Evolutionary conservation across 805 yeast species (phyloP).

Genomic region (Nematodospora valgi): DNA sequence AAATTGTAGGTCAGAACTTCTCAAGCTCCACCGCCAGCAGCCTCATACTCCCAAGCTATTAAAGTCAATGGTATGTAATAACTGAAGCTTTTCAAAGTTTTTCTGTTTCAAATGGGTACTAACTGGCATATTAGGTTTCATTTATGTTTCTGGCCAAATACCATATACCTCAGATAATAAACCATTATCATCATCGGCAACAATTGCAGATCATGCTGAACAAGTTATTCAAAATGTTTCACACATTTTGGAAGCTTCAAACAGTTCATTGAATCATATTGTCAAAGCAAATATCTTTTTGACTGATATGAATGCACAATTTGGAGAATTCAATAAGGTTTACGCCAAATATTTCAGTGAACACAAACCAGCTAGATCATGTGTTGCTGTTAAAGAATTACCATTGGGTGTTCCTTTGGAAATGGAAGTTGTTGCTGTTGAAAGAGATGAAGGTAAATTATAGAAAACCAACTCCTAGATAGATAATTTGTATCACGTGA

Average conservation of each 20-base stretch:
- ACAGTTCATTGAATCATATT: constrained; percentile 77
- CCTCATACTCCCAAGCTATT: constrained; percentile 93
- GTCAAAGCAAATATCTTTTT: constrained; percentile 88
- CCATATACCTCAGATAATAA: constrained; percentile 83
- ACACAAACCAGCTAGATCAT: constrained; percentile 95
- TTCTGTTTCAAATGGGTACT: neutral
- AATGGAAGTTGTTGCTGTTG: constrained; percentile 89
- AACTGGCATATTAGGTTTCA: constrained; percentile 46
- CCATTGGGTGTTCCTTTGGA: constrained; percentile 88
- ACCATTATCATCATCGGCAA: constrained; percentile 63
- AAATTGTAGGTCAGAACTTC: constrained; percentile 53
- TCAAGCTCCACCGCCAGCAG: constrained; percentile 94
- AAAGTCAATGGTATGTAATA: constrained; percentile 62
- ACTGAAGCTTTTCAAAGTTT: too few relatives aligned
- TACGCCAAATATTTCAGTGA: constrained; percentile 72
- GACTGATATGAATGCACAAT: constrained; percentile 78
- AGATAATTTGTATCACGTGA: neutral
- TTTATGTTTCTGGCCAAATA: constrained; percentile 93
- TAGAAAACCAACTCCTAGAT: constrained; percentile 6
- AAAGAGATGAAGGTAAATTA: constrained; percentile 30
- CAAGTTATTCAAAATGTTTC: constrained; percentile 66
- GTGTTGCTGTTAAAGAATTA: constrained; percentile 89
- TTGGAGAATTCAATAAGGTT: constrained; percentile 80
- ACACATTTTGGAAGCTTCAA: constrained; percentile 77
- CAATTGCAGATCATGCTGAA: constrained; percentile 74